Base-by-base conservation (phyloP, 2,329 filamentous ascomycete genomes). In the Aspergillus quadricinctus region DNA sequence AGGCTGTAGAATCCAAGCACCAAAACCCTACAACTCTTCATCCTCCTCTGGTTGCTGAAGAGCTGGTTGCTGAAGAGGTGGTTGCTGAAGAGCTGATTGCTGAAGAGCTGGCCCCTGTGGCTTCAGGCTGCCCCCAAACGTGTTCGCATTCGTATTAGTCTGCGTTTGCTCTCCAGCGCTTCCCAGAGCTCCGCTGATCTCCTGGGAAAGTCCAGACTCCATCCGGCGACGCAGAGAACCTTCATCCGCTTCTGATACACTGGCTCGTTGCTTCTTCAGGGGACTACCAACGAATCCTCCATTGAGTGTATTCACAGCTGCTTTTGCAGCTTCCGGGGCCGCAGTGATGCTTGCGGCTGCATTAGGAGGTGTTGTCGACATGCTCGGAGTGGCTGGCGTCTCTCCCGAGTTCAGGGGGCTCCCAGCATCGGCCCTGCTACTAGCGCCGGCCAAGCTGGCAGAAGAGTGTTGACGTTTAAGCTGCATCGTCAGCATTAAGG, bases 381-480 rank as follows among this genome's bases (percentile, higher is more conserved):
- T 65, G 46, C 68, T 70, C 4, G 61, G 61, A 27, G 64, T 64
- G 28, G 64, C 68, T 46, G 69, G 73, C 3, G 75, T 74, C 4
- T 69, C 71, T 31, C 67, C 70, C n/a, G 74, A 66, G 29, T 66
- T 71, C 4, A 70, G 67, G 9, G 75, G 74, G 52, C 69, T 75
- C 21, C 72, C 70, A 37, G 73, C 66, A 25, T 72, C 66, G 19
- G 58, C 57, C 40, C 66, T 68, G 23, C 59, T 64, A 4, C 56
- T 66, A 25, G 60, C 77, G 52, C 70, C 70, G 17, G 80, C 69
- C 29, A 75, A 59, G 1, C 82, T 81, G 57, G 87, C 85, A 19
- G 82, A 80, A 10, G 85, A 87, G 67, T 86, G 85, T 66, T 86
- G 83, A 52, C 85, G 81, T 77, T 88, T 88, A 55, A 88, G 78